Base-by-base conservation (phyloP, 1,284 basidiomycete genomes). In the Melanopsichium pennsylvanicum region DNA sequence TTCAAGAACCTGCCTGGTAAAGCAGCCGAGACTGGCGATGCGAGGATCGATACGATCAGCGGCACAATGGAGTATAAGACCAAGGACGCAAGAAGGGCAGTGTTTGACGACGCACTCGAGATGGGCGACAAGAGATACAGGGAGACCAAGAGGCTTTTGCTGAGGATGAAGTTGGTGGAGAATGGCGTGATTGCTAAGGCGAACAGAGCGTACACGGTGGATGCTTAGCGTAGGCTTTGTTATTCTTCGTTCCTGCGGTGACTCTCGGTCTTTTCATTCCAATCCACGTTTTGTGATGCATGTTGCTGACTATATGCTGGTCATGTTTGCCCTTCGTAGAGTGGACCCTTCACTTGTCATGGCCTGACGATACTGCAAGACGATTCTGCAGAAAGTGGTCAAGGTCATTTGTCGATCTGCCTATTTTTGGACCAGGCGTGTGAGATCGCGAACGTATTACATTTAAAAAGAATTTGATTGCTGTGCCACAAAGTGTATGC, bases 1-100 rank as follows among this genome's bases (percentile, higher is more conserved):
- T 89, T 93, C 61, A 86, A 88, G 70, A 91, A 87, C 5, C 83
- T 91, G 12, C 87, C 93, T 18, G 91, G 51, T 9, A 66, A 61
- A 88, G 39, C 91, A 91, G 89, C 87, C 87, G 15, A 92, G 92
- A 75, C 90, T 89, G 19, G 90, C 88, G 87, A 85, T 84, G 1
- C 83, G 88, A 15, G 86, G 86, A 87, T 93, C 31, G 91, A 59
- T 29, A 26, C 29, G 26, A 42, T 40, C 18, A 23, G 40, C 12
- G 36, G 90, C 88, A 87, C 91, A 34, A 79, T 93, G 43, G 86
- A 87, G 77, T 89, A 89, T 13, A 88, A 87, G 77, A 87, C 87
- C 72, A 87, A 85, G 7, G 89, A 93, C 73, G 86, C 87, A 60
- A 85, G 91, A 0, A 86, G 87, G 4, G 87, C 87, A 44, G 82